Percentiles rank a stretch among this genome's conserved stretches.
phyloP scores from a whole-genome alignment of 306 rosid species.

The Echinosophora koreensis region DNA sequence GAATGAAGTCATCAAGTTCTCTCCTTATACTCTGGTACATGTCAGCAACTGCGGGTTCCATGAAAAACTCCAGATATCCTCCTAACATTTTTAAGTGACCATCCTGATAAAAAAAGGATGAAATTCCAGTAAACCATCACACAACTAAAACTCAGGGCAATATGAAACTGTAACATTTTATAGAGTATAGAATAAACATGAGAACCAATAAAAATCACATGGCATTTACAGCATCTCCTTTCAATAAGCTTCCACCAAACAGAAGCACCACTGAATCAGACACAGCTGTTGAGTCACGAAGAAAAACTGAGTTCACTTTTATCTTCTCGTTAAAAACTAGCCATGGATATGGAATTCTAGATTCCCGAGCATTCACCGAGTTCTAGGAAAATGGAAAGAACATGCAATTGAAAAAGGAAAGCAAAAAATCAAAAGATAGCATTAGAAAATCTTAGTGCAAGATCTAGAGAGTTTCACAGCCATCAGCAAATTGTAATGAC shows the following conservation, averaged over 20 bases:
- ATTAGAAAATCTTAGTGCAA: not conserved
- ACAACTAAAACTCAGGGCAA: slow-evolving; percentile 22
- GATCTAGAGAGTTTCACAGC: slow-evolving; percentile 32
- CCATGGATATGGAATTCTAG: slow-evolving; percentile 94
- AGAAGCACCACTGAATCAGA: slow-evolving; percentile 86
- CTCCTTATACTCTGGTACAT: slow-evolving; percentile 69
- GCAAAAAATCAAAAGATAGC: slow-evolving; percentile 30
- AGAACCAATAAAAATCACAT: slow-evolving; percentile 7
- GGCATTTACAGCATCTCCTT: slow-evolving; percentile 75
- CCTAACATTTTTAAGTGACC: slow-evolving; percentile 94
- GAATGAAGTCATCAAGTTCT: slow-evolving; percentile 87
- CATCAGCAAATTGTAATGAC: slow-evolving; percentile 35
- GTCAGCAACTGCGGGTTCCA: slow-evolving; percentile 82
- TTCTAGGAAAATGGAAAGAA: slow-evolving; percentile 64
- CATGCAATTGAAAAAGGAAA: slow-evolving; percentile 39
- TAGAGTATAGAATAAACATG: slow-evolving; percentile 1
- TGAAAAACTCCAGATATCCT: slow-evolving; percentile 91
- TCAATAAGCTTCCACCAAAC: slow-evolving; percentile 84
- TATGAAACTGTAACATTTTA: slow-evolving; percentile 5
- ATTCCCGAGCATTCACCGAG: slow-evolving; percentile 93
- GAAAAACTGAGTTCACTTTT: slow-evolving; percentile 95
- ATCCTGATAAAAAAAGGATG: slow-evolving; percentile 64
- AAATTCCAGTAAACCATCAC: slow-evolving; percentile 26
- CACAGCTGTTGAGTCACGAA: slow-evolving; percentile 95
- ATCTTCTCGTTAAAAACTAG: slow-evolving; percentile 94